Evolutionary conservation across 805 yeast genomes (phyloP).

Genomic region (Saccharomycopsis microspora): DNA sequence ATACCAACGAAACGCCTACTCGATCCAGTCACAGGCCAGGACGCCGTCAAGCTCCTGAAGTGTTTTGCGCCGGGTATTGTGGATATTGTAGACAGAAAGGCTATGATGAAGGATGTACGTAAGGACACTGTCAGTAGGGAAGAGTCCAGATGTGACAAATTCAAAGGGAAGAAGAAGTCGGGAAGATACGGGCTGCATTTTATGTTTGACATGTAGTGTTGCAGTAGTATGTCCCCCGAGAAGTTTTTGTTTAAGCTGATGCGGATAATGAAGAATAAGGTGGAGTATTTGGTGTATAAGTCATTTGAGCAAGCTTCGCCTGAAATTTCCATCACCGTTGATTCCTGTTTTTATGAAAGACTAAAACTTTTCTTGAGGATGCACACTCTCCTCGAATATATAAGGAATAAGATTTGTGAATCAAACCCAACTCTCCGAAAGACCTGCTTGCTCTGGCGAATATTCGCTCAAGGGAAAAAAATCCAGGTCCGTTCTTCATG

Average conservation of each 20-base stretch:
- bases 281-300: constrained; percentile 33
- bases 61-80: constrained; percentile 94
- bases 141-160: constrained; percentile 87
- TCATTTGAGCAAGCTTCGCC: too few species aligned
- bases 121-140: constrained; percentile 96
- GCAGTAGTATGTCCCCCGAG: constrained; percentile 96
- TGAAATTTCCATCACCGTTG: too few species aligned
- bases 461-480: too few species aligned
- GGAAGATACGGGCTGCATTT: constrained; percentile 91
- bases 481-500: too few species aligned
- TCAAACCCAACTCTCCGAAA: too few species aligned
- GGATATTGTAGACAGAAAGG: constrained; percentile 60
- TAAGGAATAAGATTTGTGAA: background rate
- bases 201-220: constrained; percentile 85
- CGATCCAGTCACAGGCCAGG: constrained; percentile 62
- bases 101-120: constrained; percentile 80
- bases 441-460: too few species aligned
- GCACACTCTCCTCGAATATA: background rate
- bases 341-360: too few species aligned
- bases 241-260: constrained; percentile 90
- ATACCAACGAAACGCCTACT: constrained; percentile 76
- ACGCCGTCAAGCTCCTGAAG: constrained; percentile 68
- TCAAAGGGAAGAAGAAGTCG: constrained; percentile 75
- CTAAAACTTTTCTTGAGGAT: background rate
- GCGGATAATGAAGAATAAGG: constrained; percentile 75